Evolutionary conservation across 768 basidiomycete species (phyloP).

Genomic region (Suillus bovinus): DNA sequence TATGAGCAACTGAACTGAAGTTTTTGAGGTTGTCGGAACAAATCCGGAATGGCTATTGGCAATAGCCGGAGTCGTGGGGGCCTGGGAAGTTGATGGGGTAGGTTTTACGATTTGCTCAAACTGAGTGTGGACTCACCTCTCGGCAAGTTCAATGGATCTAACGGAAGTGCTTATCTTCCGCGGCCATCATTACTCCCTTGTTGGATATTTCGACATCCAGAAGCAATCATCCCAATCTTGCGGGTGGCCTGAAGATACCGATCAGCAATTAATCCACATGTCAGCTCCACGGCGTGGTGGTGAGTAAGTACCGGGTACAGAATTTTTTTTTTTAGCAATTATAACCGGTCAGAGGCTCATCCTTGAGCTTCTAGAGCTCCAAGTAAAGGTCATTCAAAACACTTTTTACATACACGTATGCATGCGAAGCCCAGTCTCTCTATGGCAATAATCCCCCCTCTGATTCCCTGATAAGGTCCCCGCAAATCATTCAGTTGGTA

Average conservation of each 20-base stretch:
- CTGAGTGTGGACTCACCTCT: background rate
- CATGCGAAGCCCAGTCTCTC: background rate
- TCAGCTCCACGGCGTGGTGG: background rate
- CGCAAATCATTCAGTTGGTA: background rate
- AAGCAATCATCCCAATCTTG: background rate
- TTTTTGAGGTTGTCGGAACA: no score
- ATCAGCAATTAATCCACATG: background rate
- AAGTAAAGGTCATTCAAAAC: background rate
- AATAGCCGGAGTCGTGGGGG: constrained; percentile 10
- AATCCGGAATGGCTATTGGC: constrained; percentile 4
- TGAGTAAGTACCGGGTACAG: constrained; percentile 2
- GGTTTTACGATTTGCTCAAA: background rate
- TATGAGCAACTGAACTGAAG: background rate
- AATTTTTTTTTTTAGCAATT: background rate
- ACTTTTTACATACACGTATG: background rate
- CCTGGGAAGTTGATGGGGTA: constrained; percentile 1
- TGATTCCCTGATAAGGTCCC: background rate
- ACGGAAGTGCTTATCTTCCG: background rate
- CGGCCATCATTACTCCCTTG: background rate
- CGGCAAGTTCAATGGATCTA: background rate
- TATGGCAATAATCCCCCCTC: background rate
- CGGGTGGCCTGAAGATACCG: background rate
- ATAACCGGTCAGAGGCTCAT: background rate
- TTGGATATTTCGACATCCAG: background rate
- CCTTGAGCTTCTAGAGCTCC: background rate